Evolutionary conservation across 805 yeast genomes (phyloP).

Genomic region (Ogataea zsoltii): DNA sequence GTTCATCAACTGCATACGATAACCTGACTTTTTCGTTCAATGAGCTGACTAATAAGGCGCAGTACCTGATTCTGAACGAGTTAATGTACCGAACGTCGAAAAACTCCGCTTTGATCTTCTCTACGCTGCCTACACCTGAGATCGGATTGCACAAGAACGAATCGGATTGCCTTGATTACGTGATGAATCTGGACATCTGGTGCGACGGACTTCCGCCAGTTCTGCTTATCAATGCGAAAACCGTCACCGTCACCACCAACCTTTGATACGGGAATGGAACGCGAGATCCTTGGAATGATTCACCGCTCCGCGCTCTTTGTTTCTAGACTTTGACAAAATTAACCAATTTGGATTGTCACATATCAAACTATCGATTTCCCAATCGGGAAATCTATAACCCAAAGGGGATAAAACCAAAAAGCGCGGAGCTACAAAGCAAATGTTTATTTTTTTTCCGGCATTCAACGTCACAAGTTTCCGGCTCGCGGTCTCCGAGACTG

Average conservation of each 20-base stretch:
- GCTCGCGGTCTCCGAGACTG: no score
- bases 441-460: no score
- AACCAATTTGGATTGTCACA: no score
- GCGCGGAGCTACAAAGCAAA: no score
- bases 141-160: constrained; percentile 76
- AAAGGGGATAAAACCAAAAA: no score
- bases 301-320: no score
- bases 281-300: neutral
- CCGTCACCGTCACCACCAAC: constrained; percentile 95
- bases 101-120: constrained; percentile 70
- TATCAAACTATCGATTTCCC: no score
- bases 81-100: constrained; percentile 69
- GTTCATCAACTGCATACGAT: constrained; percentile 21
- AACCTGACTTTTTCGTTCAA: constrained; percentile 54
- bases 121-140: constrained; percentile 88
- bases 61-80: constrained; percentile 84
- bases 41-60: constrained; percentile 89
- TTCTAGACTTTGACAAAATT: no score
- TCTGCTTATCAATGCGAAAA: constrained; percentile 81
- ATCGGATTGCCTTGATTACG: constrained; percentile 70
- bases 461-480: no score
- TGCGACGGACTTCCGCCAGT: constrained; percentile 80
- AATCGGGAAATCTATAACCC: no score
- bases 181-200: constrained; percentile 77
- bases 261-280: constrained; percentile 39